These are phyloP conservation scores for Hypomontagnella monticulosa DNA, from an alignment of 495 filamentous ascomycete genomes.

Conservation along the genomic window DNA sequence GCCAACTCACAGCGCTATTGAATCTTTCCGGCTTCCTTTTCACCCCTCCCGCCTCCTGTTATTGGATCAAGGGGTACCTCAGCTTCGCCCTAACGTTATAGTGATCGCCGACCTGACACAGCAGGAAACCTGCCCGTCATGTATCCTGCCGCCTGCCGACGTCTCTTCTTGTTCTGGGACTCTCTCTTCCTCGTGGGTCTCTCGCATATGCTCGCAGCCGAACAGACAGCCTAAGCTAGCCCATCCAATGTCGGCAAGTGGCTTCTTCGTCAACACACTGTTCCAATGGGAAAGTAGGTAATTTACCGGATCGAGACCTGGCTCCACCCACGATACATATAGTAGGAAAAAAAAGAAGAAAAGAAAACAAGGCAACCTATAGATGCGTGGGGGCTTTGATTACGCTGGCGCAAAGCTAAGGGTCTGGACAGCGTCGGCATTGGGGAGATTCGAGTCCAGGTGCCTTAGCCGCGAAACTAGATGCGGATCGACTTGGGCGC, in stretches of 20 bases:
- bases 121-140: constrained; percentile 11
- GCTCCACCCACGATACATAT: too few relatives aligned
- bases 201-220: constrained; percentile 3
- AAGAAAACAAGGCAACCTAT: constrained; percentile 24
- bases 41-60: neutral
- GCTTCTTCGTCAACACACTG: constrained; percentile 12
- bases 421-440: constrained; percentile 20
- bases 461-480: constrained; percentile 18
- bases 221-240: neutral
- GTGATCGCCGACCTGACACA: constrained; percentile 36
- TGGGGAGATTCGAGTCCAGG: constrained; percentile 5
- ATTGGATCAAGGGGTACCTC: constrained; percentile 19
- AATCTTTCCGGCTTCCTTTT: constrained; percentile 23
- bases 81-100: constrained; percentile 33
- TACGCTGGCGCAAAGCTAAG: constrained; percentile 9
- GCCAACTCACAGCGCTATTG: constrained; percentile 34
- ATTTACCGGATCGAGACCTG: constrained; percentile 21
- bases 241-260: constrained; percentile 15
- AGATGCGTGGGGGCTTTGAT: constrained; percentile 12
- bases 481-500: constrained; percentile 18
- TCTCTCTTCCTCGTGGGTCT: constrained; percentile 1
- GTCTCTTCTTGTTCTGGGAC: neutral
- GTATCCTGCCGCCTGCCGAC: constrained; percentile 6
- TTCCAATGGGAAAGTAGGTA: constrained; percentile 1
- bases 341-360: too few relatives aligned